Percentiles rank a stretch among this genome's conserved stretches.
Conservation (phyloP, 2,329 filamentous ascomycete species). For the Cryphonectria japonica region DNA sequence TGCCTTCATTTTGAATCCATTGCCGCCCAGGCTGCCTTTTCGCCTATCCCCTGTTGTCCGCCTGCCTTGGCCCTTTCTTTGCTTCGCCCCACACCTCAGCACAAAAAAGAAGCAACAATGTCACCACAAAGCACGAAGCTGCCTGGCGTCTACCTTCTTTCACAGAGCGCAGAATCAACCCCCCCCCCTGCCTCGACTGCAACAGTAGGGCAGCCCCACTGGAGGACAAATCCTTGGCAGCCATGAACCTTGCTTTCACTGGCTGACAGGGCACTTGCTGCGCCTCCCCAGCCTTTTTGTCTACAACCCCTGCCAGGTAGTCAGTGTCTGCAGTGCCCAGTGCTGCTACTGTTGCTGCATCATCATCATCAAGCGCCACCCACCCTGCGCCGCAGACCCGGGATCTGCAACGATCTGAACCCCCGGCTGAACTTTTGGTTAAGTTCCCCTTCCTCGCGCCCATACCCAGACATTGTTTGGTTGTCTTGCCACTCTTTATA, state of each 20-base stretch:
- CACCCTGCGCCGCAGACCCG: not conserved
- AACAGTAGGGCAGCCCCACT: not conserved
- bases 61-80: not conserved
- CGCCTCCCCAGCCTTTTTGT: not conserved
- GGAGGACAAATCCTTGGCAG: not conserved
- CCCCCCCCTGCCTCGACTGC: no score
- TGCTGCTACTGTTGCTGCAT: not conserved
- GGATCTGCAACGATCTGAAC: not conserved
- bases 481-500: not conserved
- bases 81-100: not conserved
- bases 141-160: conserved; percentile 1
- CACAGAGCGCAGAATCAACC: not conserved
- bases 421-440: not conserved
- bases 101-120: not conserved
- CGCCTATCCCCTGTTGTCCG: not conserved
- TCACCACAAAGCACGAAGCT: not conserved
- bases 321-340: not conserved
- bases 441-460: conserved; percentile 3
- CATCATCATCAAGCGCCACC: conserved; percentile 6
- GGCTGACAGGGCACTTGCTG: not conserved
- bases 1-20: not conserved
- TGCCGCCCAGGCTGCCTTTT: not conserved
- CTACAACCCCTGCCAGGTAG: not conserved
- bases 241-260: not conserved
- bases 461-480: not conserved